Conservation (phyloP, 768 basidiomycete species). For the Thelephora ganbajun region DNA sequence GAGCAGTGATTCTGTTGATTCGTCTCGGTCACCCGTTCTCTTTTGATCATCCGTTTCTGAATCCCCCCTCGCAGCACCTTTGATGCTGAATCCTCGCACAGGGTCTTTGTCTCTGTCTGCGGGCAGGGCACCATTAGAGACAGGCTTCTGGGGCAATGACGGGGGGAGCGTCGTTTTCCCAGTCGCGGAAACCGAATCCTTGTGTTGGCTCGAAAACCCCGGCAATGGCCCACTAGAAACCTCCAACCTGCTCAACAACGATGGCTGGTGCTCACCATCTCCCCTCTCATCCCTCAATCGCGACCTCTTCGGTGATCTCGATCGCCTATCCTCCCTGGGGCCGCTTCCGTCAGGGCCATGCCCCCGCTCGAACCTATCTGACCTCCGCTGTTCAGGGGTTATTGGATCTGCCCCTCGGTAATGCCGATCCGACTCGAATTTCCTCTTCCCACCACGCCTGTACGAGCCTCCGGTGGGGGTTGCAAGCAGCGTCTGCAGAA, state of each 20-base stretch:
- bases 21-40: not conserved
- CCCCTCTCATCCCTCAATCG: constrained; percentile 8
- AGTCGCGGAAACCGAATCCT: constrained; percentile 10
- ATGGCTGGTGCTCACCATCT: constrained; percentile 15
- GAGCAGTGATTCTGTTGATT: not conserved
- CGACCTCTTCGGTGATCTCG: constrained; percentile 22
- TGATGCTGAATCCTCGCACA: constrained; percentile 35
- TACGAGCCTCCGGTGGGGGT: not conserved
- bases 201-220: not conserved
- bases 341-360: constrained; percentile 4
- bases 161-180: constrained; percentile 4
- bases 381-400: constrained; percentile 7
- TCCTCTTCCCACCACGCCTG: constrained; percentile 1
- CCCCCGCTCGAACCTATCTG: constrained; percentile 4
- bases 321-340: constrained; percentile 14
- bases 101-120: constrained; percentile 20
- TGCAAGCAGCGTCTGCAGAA: constrained; percentile 16
- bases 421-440: constrained; percentile 4
- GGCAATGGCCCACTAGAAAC: constrained; percentile 2
- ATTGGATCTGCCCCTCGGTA: not conserved
- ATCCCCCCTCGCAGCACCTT: constrained; percentile 30
- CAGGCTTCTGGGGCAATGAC: constrained; percentile 1
- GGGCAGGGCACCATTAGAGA: constrained; percentile 10
- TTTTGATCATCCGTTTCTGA: not conserved
- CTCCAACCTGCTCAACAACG: constrained; percentile 30